Base-by-base conservation (phyloP, 345 rosid species). In the Iberis pinnata region DNA sequence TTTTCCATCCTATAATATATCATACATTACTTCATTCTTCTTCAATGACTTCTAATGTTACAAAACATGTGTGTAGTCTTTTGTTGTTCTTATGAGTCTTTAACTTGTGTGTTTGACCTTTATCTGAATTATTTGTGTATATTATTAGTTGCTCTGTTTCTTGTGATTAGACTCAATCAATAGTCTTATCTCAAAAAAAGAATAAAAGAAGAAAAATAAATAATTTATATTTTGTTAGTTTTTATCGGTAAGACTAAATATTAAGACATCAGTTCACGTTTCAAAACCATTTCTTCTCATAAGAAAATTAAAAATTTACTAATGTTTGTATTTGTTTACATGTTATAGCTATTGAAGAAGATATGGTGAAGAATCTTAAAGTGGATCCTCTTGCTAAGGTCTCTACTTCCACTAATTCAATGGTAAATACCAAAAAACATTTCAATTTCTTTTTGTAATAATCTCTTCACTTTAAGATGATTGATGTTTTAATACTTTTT, bases 311-410 rank as follows among this genome's bases (percentile, higher is more conserved):
- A 16, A 22, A 26, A 53, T 38, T 43, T 37, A 19, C 3, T 0
- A 26, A 43, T 18, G 36, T 43, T 50, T 52, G 9, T 43, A 7
- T 29, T 29, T 44, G 8, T 40, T 50, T 41, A 18, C 40, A 14
- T 52, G 60, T 44, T 57, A 53, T 64, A 71, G 76, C 58, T 9
- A 18, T 24, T 41, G 67, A 68, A 62, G 40, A 68, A 62, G 40
- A 65, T 38, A 69, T 69, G 75, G 74, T 61, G 72, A 62, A 56
- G 68, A 65, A 43, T 35, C 68, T 65, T 31, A 65, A 69, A 63
- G 62, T 69, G 3, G 75, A 75, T 59, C 46, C 65, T 69, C 61
- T 42, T 65, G 18, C 57, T 19, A 61, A 53, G 22, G 59, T 74
- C 64, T 14, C 52, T 52, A 18, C 50, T 49, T 51, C 79, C 13